These are phyloP conservation scores for Globisporangium rhizosaccharum DNA, from an alignment of 352 stramenopile genomes.

Conservation along the genomic window DNA sequence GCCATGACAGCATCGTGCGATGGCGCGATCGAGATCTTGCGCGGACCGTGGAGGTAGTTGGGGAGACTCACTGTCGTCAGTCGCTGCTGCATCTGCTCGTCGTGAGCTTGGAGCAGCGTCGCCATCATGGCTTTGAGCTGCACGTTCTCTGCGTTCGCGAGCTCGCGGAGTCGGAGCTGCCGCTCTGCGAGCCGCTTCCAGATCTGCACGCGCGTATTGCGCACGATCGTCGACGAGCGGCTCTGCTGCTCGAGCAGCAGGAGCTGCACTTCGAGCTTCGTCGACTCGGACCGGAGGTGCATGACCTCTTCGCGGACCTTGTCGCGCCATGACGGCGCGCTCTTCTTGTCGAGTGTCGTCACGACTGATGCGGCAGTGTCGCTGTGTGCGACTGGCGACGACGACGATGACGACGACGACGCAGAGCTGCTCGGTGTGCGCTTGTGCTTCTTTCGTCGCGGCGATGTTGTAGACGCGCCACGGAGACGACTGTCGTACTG, in stretches of 20 bases:
- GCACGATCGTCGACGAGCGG: background rate
- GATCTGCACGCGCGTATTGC: background rate
- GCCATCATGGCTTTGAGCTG: constrained; percentile 12
- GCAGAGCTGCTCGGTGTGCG: background rate
- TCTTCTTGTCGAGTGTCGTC: background rate
- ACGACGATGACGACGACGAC: background rate
- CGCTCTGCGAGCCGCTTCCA: constrained; percentile 5
- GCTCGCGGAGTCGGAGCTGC: constrained; percentile 5
- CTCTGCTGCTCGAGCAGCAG: background rate
- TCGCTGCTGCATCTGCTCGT: background rate
- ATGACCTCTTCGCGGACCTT: constrained; percentile 3
- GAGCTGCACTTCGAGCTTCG: constrained; percentile 7
- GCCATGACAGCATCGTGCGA: background rate
- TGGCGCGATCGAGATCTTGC: background rate
- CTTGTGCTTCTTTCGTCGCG: background rate
- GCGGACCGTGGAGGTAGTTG: constrained; percentile 2
- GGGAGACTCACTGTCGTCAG: background rate
- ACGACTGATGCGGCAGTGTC: background rate
- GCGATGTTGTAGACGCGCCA: background rate
- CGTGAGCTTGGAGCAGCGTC: background rate
- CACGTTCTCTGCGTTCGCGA: constrained; percentile 3
- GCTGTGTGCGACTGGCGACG: background rate
- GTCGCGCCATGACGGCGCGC: background rate
- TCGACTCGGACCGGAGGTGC: background rate
- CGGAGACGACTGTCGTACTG: too few species aligned